Evolutionary conservation across 768 basidiomycete species (phyloP).

Genomic region (Aureoboletus auriporus): DNA sequence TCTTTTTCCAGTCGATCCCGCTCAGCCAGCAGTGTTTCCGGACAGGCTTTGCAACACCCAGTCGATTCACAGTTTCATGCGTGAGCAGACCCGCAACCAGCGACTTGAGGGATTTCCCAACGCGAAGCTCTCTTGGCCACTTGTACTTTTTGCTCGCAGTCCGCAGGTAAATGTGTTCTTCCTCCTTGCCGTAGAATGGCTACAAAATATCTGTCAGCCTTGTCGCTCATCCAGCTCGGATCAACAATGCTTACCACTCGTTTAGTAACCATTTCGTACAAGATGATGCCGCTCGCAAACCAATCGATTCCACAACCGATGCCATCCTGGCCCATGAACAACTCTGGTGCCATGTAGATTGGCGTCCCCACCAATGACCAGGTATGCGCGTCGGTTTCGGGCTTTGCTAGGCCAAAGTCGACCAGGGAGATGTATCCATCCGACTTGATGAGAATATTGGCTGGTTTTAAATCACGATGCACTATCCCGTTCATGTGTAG

Average conservation of each 20-base stretch:
- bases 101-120: constrained; percentile 40
- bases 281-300: constrained; percentile 48
- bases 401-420: constrained; percentile 46
- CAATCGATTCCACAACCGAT: constrained; percentile 43
- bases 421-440: constrained; percentile 53
- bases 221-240: not conserved
- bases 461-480: constrained; percentile 57
- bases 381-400: constrained; percentile 12
- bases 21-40: constrained; percentile 43
- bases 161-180: constrained; percentile 25
- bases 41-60: constrained; percentile 37
- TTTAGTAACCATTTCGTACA: constrained; percentile 51
- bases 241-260: constrained; percentile 25
- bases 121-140: constrained; percentile 36
- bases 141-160: constrained; percentile 27
- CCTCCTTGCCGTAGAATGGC: constrained; percentile 26
- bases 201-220: constrained; percentile 1
- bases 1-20: constrained; percentile 44
- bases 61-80: constrained; percentile 33
- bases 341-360: constrained; percentile 50
- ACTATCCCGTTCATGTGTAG: constrained; percentile 41
- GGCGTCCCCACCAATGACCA: constrained; percentile 43
- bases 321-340: constrained; percentile 19
- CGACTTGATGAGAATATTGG: constrained; percentile 50
- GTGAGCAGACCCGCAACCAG: constrained; percentile 41